phyloP scores from a whole-genome alignment of 129 eudicot species.

The Tagetes erecta region DNA sequence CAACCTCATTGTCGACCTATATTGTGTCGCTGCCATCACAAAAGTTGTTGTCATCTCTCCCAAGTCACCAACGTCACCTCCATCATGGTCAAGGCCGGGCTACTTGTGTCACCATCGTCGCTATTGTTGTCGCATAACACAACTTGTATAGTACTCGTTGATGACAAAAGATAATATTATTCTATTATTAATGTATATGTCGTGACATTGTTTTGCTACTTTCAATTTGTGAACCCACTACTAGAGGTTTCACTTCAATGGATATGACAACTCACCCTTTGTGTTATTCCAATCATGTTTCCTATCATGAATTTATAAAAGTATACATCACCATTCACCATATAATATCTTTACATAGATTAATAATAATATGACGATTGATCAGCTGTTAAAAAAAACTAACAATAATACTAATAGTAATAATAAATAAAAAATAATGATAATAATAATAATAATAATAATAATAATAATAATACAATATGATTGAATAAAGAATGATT shows the following conservation, averaged over 20 bases:
- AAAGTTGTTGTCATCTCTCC: too few relatives aligned
- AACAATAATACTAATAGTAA: too few relatives aligned
- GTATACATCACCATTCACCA: neutral
- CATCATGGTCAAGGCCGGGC: too few relatives aligned
- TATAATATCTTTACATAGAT: neutral
- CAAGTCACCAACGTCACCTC: too few relatives aligned
- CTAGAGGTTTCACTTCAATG: slow-evolving; percentile 24
- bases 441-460: too few relatives aligned
- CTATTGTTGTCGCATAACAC: neutral
- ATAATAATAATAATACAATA: too few relatives aligned
- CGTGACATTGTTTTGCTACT: neutral
- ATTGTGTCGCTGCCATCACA: too few relatives aligned
- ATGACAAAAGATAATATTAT: slow-evolving; percentile 4
- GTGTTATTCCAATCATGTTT: slow-evolving; percentile 32
- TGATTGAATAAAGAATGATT: neutral
- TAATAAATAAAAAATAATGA: too few relatives aligned
- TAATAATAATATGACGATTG: neutral
- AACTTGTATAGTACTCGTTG: neutral
- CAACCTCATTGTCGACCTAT: too few relatives aligned
- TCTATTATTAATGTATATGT: neutral
- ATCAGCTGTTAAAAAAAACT: too few relatives aligned
- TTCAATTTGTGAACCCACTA: slow-evolving; percentile 25
- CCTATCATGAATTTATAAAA: slow-evolving; percentile 15
- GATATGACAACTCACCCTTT: slow-evolving; percentile 28
- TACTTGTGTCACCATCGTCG: too few relatives aligned